These are phyloP conservation scores for Aspergillus sp. DNA, from an alignment of 2,329 filamentous ascomycete species.

Conservation along the genomic window DNA sequence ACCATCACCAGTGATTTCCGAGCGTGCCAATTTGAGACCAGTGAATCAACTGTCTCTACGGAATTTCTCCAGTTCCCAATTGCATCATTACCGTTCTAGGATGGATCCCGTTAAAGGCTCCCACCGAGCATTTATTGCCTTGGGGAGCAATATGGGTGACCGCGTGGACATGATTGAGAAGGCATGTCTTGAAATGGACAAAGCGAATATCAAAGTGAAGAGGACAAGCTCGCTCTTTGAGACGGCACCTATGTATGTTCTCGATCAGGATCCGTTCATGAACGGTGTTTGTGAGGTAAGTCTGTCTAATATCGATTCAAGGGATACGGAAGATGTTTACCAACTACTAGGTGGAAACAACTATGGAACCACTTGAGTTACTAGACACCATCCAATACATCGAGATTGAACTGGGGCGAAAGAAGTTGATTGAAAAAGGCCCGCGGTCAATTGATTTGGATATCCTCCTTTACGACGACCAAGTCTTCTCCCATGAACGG, in stretches of 20 bases:
- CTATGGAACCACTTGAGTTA: conserved; percentile 64
- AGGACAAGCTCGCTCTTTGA: conserved; percentile 88
- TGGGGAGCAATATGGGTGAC: conserved; percentile 90
- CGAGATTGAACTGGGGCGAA: conserved; percentile 69
- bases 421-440: conserved; percentile 84
- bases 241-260: conserved; percentile 93
- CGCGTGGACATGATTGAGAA: conserved; percentile 76
- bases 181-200: conserved; percentile 72
- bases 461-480: conserved; percentile 72
- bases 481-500: conserved; percentile 59
- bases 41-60: not conserved
- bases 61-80: conserved; percentile 7
- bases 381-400: conserved; percentile 77
- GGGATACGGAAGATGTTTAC: conserved; percentile 7
- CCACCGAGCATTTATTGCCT: conserved; percentile 66
- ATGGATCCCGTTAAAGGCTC: conserved; percentile 13
- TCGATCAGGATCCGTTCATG: conserved; percentile 79
- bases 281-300: conserved; percentile 89
- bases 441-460: conserved; percentile 93
- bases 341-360: conserved; percentile 65
- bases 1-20: not conserved
- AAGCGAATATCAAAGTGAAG: conserved; percentile 63
- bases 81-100: conserved; percentile 6
- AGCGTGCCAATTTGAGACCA: not conserved
- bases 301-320: conserved; percentile 10